Conservation (phyloP, 805 yeast species). For the Starmerella sirachaensis region DNA sequence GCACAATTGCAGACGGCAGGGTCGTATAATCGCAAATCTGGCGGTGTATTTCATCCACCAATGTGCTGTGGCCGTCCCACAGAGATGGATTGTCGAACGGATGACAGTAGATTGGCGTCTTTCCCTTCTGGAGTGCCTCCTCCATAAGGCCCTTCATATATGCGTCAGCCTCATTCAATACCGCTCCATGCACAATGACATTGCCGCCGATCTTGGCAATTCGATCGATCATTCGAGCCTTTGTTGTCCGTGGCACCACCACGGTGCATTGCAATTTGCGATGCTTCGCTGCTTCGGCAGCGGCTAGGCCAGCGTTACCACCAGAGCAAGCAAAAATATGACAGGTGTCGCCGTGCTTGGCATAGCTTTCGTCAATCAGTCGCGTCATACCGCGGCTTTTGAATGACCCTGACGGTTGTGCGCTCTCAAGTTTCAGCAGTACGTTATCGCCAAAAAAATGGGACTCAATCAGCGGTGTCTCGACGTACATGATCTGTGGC, state of each 20-base stretch:
- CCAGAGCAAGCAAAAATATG: constrained; percentile 72
- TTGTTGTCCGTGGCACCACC: constrained; percentile 45
- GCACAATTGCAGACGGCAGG: constrained; percentile 68
- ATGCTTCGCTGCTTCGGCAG: constrained; percentile 71
- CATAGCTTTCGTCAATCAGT: constrained; percentile 32
- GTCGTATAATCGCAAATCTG: constrained; percentile 45
- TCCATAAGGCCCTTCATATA: constrained; percentile 53
- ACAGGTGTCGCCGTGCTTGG: constrained; percentile 28
- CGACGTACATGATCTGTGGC: constrained; percentile 20
- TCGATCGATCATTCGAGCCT: constrained; percentile 35
- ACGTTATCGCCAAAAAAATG: constrained; percentile 63
- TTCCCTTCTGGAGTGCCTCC: constrained; percentile 41
- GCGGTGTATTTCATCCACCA: constrained; percentile 74
- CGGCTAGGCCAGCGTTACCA: constrained; percentile 96
- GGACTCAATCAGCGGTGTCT: constrained; percentile 62
- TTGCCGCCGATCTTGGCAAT: constrained; percentile 40
- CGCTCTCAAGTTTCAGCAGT: constrained; percentile 69
- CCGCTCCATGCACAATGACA: constrained; percentile 52
- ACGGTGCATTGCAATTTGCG: constrained; percentile 47
- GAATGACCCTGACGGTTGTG: constrained; percentile 85
- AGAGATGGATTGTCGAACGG: constrained; percentile 90
- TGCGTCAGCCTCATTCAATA: constrained; percentile 67
- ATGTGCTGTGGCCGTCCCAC: constrained; percentile 91
- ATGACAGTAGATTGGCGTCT: constrained; percentile 75
- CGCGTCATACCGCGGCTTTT: constrained; percentile 40